phyloP scores from a whole-genome alignment of 2,329 filamentous ascomycete genomes.

The Talaromyces sp. region DNA sequence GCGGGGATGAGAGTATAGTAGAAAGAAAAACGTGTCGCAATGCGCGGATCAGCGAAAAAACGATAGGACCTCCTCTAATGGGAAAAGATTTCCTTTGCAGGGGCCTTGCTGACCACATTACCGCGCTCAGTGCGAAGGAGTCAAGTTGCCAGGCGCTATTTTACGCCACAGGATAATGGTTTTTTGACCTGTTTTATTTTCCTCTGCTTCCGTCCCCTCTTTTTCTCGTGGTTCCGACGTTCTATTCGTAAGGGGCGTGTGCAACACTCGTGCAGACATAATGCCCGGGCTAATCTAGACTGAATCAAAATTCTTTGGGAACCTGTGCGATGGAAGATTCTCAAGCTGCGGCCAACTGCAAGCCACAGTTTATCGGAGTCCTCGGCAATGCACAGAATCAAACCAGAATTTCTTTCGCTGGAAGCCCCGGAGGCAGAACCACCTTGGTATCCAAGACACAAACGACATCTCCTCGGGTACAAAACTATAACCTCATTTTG shows the following conservation, averaged over 20 bases:
- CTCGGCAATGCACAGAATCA: not conserved
- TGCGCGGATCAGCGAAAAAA: not conserved
- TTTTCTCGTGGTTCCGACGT: not conserved
- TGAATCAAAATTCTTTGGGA: not conserved
- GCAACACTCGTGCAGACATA: not conserved
- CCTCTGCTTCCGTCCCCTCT: not conserved
- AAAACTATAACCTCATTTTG: not conserved
- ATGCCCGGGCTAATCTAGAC: not conserved
- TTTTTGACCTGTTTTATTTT: not conserved
- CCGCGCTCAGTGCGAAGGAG: not conserved
- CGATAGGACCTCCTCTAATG: not conserved
- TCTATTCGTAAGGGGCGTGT: not conserved
- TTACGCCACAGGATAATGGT: not conserved
- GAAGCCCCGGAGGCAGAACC: not conserved
- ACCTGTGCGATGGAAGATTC: not conserved
- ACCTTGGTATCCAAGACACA: not conserved
- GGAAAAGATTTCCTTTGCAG: not conserved
- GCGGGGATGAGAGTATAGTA: not conserved
- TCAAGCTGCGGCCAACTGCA: not conserved
- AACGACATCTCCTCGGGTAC: not conserved
- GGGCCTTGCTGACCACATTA: not conserved
- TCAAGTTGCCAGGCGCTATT: not conserved
- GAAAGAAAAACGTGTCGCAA: not conserved
- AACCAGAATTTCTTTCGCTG: not conserved
- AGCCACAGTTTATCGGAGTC: not conserved